Conservation (phyloP, 202 grass and related monocot species). For the Zoysia matrella region DNA sequence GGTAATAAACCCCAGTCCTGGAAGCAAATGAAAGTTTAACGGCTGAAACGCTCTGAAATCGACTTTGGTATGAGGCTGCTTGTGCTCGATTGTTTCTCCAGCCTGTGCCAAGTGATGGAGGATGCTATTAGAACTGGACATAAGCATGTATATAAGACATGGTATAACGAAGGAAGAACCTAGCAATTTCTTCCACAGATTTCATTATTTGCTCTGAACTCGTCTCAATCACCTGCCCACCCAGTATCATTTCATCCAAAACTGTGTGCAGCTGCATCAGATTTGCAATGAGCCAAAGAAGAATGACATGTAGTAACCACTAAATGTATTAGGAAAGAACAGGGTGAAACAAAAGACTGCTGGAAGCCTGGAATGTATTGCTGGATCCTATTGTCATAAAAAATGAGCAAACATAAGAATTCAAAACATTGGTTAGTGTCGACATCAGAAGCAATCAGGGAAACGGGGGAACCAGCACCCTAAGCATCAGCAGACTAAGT, state of each 20-base stretch:
- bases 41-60: slow-evolving; percentile 72
- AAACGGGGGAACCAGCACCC: not conserved
- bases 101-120: slow-evolving; percentile 41
- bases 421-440: not conserved
- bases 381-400: slow-evolving; percentile 3
- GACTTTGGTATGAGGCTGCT: slow-evolving; percentile 80
- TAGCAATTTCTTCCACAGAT: slow-evolving; percentile 77
- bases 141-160: slow-evolving; percentile 2
- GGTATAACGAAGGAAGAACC: slow-evolving; percentile 31
- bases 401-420: not conserved
- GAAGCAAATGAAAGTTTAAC: slow-evolving; percentile 37
- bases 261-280: slow-evolving; percentile 82
- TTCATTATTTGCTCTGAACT: slow-evolving; percentile 80
- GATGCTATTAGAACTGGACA: slow-evolving; percentile 9
- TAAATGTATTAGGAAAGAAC: not conserved
- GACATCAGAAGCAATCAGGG: not conserved
- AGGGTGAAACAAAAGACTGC: not conserved
- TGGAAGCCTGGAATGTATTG: not conserved
- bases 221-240: slow-evolving; percentile 89
- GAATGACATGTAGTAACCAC: slow-evolving; percentile 6
- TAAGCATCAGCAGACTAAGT: not conserved
- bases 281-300: slow-evolving; percentile 29
- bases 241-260: slow-evolving; percentile 97
- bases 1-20: not conserved
- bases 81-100: slow-evolving; percentile 85